Evolutionary conservation across 2,329 filamentous ascomycete genomes (phyloP).

Genomic region (Colletotrichum magnum): DNA sequence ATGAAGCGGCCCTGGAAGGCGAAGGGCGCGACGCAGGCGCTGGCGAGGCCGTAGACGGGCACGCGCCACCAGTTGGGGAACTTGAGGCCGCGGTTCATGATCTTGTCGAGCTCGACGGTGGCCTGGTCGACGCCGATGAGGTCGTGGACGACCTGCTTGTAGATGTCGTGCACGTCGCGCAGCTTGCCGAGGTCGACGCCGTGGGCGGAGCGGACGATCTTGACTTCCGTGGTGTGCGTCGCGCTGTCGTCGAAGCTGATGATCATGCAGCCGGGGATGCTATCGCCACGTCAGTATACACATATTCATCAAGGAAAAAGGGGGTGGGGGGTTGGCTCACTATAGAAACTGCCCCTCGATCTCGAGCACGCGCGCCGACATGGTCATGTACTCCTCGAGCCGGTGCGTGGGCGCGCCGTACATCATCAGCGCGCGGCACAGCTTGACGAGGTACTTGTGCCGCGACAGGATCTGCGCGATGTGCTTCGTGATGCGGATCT

Average conservation of each 20-base stretch:
- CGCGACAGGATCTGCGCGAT: conserved; percentile 80
- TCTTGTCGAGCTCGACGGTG: conserved; percentile 70
- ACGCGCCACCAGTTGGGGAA: conserved; percentile 70
- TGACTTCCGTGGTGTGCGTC: conserved; percentile 85
- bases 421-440: conserved; percentile 89
- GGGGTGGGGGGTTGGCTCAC: too few relatives aligned
- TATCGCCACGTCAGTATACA: too few relatives aligned
- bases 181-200: conserved; percentile 82
- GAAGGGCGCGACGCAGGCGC: conserved; percentile 82
- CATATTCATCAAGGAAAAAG: too few relatives aligned
- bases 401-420: conserved; percentile 94
- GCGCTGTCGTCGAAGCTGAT: conserved; percentile 85
- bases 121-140: conserved; percentile 80
- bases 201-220: conserved; percentile 77
- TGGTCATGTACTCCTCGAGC: conserved; percentile 91
- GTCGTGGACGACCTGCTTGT: conserved; percentile 87
- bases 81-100: conserved; percentile 62
- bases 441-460: conserved; percentile 85
- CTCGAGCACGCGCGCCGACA: conserved; percentile 89
- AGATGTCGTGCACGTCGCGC: conserved; percentile 81
- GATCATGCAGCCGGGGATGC: conserved; percentile 91
- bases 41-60: conserved; percentile 81
- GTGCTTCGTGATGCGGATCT: conserved; percentile 66
- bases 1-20: conserved; percentile 83
- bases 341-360: conserved; percentile 93